Base-by-base conservation (phyloP, 176 grass and related monocot species). In the Zizania latifolia region DNA sequence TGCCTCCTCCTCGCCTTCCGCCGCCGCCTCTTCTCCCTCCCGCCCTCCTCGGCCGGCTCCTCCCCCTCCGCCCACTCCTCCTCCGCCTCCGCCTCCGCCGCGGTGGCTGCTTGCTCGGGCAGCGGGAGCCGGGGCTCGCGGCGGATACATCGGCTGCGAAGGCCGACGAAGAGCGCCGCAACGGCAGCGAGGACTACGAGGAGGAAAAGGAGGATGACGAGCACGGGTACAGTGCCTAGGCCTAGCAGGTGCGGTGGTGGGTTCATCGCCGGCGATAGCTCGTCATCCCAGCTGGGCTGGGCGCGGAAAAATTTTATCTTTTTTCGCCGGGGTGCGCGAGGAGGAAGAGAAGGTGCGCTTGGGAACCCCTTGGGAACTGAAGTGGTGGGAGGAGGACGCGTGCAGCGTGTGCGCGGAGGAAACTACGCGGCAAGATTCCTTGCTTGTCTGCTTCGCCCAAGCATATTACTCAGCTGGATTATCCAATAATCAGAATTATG, bases 1-100 rank as follows among this genome's bases (percentile, higher is more conserved):
- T 76, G 81, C 79, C 65, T 76, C 57, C 78, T 87, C 86, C 82
- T 67, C 24, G 74, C 88, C 78, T 82, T 92, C 69, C 78, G 8
- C 73, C 82, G 24, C 66, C 72, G 24, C 78, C 85, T 11, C 84
- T 19, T 33, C 58, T 65, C 78, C 50, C 4, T 34, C 27, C 41
- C 67, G 40, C 33, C 62, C 43, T 55, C 70, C 12, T 23, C 40
- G 0, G 5, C 37, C 0, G 19, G 23, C 1, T 8, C 56, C 59
- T 39, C 51, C 73, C 44, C 59, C 26, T 24, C 75, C 24, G 24
- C 16, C 36, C 24, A 36, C 65, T n/a, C n/a, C 61, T 46, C 26
- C 50, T 29, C 71, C 62, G 22, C 57, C 50, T 1, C 68, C 53
- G 8, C 40, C 74, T 8, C 61, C 72, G 4, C 34, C 67, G 17